A percentile compares a stretch with the other conserved stretches of the same genome.
These are phyloP conservation scores for Plasmodium billcollinsi DNA, from an alignment of 169 alveolate species.

Conservation along the genomic window DNA sequence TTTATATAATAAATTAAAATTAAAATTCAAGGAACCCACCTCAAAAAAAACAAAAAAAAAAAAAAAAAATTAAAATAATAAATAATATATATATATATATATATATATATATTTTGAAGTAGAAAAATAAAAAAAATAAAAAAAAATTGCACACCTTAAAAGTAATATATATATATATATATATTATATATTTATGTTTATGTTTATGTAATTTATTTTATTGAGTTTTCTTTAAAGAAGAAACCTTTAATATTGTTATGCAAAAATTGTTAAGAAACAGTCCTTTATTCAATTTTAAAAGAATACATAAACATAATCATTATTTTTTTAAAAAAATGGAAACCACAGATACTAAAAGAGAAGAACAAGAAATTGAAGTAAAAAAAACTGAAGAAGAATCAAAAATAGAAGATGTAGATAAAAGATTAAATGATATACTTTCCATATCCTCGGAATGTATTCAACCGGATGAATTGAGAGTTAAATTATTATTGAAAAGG, in stretches of 20 bases:
- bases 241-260: conserved; percentile 10
- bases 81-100: no score
- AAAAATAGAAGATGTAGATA: conserved; percentile 73
- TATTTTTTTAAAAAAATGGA: conserved; percentile 30
- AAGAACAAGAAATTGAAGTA: conserved; percentile 15
- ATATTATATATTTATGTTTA: neutral
- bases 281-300: conserved; percentile 6
- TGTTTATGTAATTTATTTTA: neutral
- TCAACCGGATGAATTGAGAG: conserved; percentile 80
- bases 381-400: conserved; percentile 41
- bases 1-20: no score
- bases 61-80: no score
- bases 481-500: conserved; percentile 26
- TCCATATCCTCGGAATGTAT: conserved; percentile 89
- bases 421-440: conserved; percentile 78
- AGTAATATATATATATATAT: neutral
- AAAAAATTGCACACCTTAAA: neutral
- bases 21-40: no score
- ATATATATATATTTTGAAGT: neutral
- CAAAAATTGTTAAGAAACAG: conserved; percentile 5
- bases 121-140: neutral
- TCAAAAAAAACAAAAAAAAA: no score
- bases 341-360: conserved; percentile 11
- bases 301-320: conserved; percentile 13
- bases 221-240: neutral